These are phyloP conservation scores for Naganishia friedmannii DNA, from an alignment of 768 basidiomycete species.

Conservation along the genomic window DNA sequence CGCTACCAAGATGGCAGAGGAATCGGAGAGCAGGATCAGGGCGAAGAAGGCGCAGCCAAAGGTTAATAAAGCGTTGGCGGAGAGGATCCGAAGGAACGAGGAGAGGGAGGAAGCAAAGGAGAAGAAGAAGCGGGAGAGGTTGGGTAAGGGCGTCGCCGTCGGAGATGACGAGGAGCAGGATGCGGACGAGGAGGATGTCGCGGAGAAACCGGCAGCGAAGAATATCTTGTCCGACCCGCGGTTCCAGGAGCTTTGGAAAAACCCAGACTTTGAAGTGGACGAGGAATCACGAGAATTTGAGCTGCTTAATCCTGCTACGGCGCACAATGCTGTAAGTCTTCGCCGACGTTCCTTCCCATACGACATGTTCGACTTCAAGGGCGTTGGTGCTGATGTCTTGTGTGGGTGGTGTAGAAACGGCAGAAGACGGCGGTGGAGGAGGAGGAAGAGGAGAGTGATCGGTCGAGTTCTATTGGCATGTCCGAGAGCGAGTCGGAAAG, in stretches of 20 bases:
- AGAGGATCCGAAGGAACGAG: constrained; percentile 63
- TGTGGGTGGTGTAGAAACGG: constrained; percentile 38
- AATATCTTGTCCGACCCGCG: constrained; percentile 66
- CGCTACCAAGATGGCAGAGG: constrained; percentile 83
- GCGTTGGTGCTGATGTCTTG: background rate
- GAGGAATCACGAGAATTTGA: constrained; percentile 81
- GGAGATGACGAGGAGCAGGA: constrained; percentile 54
- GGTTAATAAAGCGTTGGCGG: constrained; percentile 81
- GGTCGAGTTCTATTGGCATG: constrained; percentile 46
- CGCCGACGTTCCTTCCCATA: background rate
- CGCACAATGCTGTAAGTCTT: constrained; percentile 58
- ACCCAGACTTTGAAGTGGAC: constrained; percentile 88
- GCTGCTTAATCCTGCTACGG: constrained; percentile 85
- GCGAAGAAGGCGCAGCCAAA: constrained; percentile 70
- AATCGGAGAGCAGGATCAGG: constrained; percentile 89
- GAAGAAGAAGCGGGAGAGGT: constrained; percentile 49
- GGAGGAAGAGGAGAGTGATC: constrained; percentile 83
- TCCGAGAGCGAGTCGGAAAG: constrained; percentile 34
- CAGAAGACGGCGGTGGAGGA: constrained; percentile 79
- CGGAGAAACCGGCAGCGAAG: constrained; percentile 31
- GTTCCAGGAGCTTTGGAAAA: constrained; percentile 84
- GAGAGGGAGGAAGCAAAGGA: constrained; percentile 59
- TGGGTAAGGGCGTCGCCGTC: constrained; percentile 53
- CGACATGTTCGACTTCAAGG: background rate
- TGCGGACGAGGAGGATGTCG: constrained; percentile 44